Base-by-base conservation (phyloP, 1,284 basidiomycete genomes). In the Sanghuangporus baumii region DNA sequence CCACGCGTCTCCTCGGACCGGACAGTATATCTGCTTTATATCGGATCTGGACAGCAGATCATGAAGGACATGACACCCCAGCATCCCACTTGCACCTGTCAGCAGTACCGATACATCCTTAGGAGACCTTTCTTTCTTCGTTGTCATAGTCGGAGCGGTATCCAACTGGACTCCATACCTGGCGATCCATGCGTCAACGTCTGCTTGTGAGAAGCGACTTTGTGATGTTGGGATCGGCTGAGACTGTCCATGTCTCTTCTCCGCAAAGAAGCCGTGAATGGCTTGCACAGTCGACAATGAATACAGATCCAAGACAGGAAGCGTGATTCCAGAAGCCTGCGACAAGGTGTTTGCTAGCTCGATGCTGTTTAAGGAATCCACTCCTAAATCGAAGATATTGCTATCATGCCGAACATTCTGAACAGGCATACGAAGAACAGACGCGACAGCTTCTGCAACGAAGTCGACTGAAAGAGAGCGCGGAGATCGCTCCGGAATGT, bases 31-130 rank as follows among this genome's bases (percentile, higher is more conserved):
- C 7, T 34, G 58, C 1, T 26, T 62, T 40, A 37, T 11, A 6
- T 23, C 20, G 11, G 54, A 18, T 16, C 43, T 3, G 6, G 34
- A 46, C 20, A 62, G 34, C 16, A 62, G 54, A 12, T 48, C 26
- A 18, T 46, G 20, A 46, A 59, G 36, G 20, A 62, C 26, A n/a
- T 59, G 61, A 6, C 23, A 59, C 16, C 61, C 61, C 20, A 62
- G 61, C 56, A 48, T 62, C 12, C 61, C 61, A 37, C 23, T 62
- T 31, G 37, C 61, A 6, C 61, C 61, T 16, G 61, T 62, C 36
- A 62, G 36, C 8, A 62, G 55, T 18, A 62, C 23, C 18, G 43
- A 20, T n/a, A 38, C 5, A 6, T 14, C 43, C 3, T 50, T 41
- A 18, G n/a, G 18, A 18, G 11, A 11, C 26, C 47, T 34, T 18